Evolutionary conservation across 306 rosid genomes (phyloP), one percentile per base, ranked within the genome.

Genomic region (Begonia masoniana): DNA sequence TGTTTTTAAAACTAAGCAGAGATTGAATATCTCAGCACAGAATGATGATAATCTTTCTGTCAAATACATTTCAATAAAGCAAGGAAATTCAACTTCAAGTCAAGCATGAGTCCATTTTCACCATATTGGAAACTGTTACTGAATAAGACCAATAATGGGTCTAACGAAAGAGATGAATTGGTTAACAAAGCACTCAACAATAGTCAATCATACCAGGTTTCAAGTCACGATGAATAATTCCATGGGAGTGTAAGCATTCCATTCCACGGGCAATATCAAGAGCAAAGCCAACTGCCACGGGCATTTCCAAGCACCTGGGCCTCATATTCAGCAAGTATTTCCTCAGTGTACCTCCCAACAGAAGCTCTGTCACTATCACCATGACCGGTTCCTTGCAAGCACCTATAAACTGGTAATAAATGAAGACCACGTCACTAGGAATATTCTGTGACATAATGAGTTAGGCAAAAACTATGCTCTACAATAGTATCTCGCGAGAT

Each of bases 351-450:
- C 85, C 85, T 10, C 89, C 89, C 62, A 50, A 62, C 41, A 82
- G 80, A 75, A 82, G 78, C 67, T 82, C 89, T n/a, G 89, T 82
- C 48, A 82, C 89, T 67, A 82, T 82, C 54, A 82, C 89, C 89
- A 82, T 78, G 58, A 78, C 60, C 43, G 89, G 89, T 66, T 78
- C 82, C 62, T 82, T 82, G 71, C 89, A 78, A 62, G 89, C 89
- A 10, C 89, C 89, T 68, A 78, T 75, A 70, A 82, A 82, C 89
- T 82, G 79, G 55, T 45, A 43, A 59, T 62, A 71, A 50, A 47
- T 61, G 69, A 53, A 63, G 54, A 60, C 26, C 41, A 67, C 46
- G 58, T 19, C 48, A 58, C 13, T 39, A 62, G 66, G 36, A 79
- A 64, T 58, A 67, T 54, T 50, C 47, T 12, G 12, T 43, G 13